These are phyloP conservation scores for Arthrobotrys entomopaga DNA, from an alignment of 2,329 filamentous ascomycete genomes.

Conservation along the genomic window DNA sequence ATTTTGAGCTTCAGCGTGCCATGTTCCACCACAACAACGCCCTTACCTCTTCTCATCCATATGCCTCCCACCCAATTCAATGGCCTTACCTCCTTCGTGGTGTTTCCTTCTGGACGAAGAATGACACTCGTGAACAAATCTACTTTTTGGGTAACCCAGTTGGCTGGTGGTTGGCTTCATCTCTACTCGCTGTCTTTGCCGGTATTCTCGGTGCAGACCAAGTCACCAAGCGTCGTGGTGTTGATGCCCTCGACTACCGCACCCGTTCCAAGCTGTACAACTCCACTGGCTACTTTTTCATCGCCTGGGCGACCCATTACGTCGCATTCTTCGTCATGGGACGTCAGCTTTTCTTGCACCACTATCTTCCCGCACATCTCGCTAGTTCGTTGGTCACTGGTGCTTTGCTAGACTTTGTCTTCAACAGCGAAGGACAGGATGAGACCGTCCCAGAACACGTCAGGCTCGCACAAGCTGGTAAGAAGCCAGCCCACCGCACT, in stretches of 20 bases:
- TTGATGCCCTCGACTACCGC: conserved; percentile 94
- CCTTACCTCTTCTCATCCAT: conserved; percentile 94
- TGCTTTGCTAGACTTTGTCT: conserved; percentile 92
- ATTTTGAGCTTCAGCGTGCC: conserved; percentile 92
- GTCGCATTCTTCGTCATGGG: conserved; percentile 98
- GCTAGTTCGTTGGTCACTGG: conserved; percentile 90
- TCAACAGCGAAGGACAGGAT: conserved; percentile 82
- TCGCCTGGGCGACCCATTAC: conserved; percentile 97
- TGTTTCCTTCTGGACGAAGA: conserved; percentile 99
- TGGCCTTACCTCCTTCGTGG: conserved; percentile 98
- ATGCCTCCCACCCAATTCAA: conserved; percentile 91
- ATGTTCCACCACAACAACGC: conserved; percentile 99
- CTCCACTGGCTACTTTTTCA: conserved; percentile 98
- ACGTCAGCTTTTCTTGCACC: conserved; percentile 95
- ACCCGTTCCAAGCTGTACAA: conserved; percentile 95
- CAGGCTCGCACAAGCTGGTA: conserved; percentile 59
- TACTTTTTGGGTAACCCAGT: conserved; percentile 98
- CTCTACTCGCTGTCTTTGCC: conserved; percentile 88
- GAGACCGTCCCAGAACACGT: conserved; percentile 65
- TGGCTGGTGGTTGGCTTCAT: conserved; percentile 96
- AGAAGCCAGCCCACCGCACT: conserved; percentile 61
- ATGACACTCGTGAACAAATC: conserved; percentile 93
- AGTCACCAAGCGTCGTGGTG: conserved; percentile 86
- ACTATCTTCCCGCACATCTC: conserved; percentile 94
- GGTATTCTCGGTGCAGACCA: conserved; percentile 94